Base-by-base conservation (phyloP, 345 rosid species). In the Camelina sativa region DNA sequence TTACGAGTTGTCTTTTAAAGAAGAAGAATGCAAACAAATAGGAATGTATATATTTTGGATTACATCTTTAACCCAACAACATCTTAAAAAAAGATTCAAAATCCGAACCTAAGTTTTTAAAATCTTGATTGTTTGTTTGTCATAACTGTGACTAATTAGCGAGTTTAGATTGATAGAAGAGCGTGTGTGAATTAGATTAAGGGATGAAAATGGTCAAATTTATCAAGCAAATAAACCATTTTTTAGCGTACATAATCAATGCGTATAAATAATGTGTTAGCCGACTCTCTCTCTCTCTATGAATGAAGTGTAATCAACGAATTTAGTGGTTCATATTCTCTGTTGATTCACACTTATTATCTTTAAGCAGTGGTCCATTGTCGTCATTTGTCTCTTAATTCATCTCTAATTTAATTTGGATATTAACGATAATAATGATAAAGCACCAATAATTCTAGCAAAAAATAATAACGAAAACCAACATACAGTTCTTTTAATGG, bases 1-100 rank as follows among this genome's bases (percentile, higher is more conserved):
- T 68, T 62, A 62, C 70, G 75, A 76, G 51, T 68, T 62, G 44
- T 76, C 79, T 22, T 76, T 51, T 41, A 16, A 41, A 17, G 35
- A 32, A 32, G 35, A 32, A 32, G 11, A 43, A 51, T 51, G 74
- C 48, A 52, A 61, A 67, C 73, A 68, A 67, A 67, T 22, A 53
- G 37, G 25, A n/a, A 28, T 68, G 67, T 50, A 25, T 11, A 22
- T 32, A 44, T 48, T 5, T 35, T 0, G 12, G 59, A 60, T 60
- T 35, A 50, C 6, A 55, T 30, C 20, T 7, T 69, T 46, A 7
- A 55, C 11, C 6, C 19, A 56, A 69, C 11, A 54, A 28, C 54
- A 9, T 68, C 54, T 23, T 23, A 1, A 23, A 25, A 25, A 41
- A 28, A 16, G 17, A 43, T 13, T 41, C 15, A 0, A 69, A 1